These are phyloP conservation scores for Suillus subluteus DNA, from an alignment of 768 basidiomycete species.

Conservation along the genomic window DNA sequence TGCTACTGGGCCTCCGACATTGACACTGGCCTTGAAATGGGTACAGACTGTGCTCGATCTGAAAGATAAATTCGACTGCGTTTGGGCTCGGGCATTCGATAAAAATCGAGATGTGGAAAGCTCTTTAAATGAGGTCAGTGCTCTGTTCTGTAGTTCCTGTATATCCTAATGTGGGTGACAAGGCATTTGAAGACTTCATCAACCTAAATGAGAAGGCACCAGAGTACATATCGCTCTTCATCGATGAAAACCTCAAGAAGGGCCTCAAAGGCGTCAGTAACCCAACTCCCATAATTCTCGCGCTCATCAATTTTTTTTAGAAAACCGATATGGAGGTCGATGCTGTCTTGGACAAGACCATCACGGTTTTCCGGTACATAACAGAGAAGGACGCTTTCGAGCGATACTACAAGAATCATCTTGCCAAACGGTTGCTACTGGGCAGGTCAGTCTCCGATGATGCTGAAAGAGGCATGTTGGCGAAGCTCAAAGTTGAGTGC, in stretches of 20 bases:
- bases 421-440: constrained; percentile 88
- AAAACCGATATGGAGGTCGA: constrained; percentile 96
- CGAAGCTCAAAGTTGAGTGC: constrained; percentile 95
- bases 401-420: constrained; percentile 94
- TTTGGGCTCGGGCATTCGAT: constrained; percentile 74
- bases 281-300: constrained; percentile 8
- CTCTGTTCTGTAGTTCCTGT: background rate
- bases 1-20: constrained; percentile 46
- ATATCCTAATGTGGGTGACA: constrained; percentile 14
- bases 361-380: constrained; percentile 92
- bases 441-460: constrained; percentile 94
- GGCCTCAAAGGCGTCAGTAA: constrained; percentile 87
- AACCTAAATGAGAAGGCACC: constrained; percentile 86
- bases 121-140: constrained; percentile 77
- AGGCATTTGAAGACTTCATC: constrained; percentile 94
- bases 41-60: constrained; percentile 89
- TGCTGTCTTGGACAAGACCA: constrained; percentile 88
- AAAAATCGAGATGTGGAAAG: constrained; percentile 79
- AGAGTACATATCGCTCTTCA: constrained; percentile 95
- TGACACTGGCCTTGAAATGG: constrained; percentile 81
- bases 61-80: constrained; percentile 86
- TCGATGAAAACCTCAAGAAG: constrained; percentile 94
- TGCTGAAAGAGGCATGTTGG: constrained; percentile 95
- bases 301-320: constrained; percentile 33
- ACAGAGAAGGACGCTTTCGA: constrained; percentile 98